Base-by-base conservation (phyloP, 169 alveolate species). In the Cryptosporidium baileyi region DNA sequence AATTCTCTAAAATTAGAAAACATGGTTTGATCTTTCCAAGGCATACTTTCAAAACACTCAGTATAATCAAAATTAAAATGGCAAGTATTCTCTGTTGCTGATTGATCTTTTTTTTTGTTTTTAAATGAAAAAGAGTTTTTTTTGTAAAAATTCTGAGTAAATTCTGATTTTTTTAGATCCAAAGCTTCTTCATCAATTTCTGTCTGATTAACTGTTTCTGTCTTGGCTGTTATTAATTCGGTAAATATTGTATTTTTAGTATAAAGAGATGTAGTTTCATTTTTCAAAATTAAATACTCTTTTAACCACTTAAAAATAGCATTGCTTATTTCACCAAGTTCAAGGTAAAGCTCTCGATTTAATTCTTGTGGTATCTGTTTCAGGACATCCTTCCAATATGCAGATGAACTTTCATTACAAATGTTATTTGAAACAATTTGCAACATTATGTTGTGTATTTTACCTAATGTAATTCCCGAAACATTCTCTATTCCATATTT, bases 21-120 rank as follows among this genome's bases (percentile, higher is more conserved):
- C 85, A 74, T 54, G 5, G 85, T 74, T 57, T 74, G 85, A 28
- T 32, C 61, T 74, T 57, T 74, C 85, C 85, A 74, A 54, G 65
- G 85, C 3, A 57, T 15, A 19, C 74, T 74, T 52, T 74, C 85
- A 36, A 54, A 36, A 24, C 57, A 74, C n/a, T 74, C 85, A 54
- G 3, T 11, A 22, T 65, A 45, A 2, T 49, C 61, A 65, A 8
- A n/a, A 13, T 26, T 17, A n/a, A 9, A 17, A 30, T 47, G 11
- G 34, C 51, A 8, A 3, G 24, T n/a, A 62, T 38, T 62, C 2
- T 62, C 36, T 3, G 9, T 30, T 24, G 43, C 81, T 15, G 61
- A 13, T 3, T 30, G 13, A 24, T 45, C 34, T n/a, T 65, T 13
- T 47, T 30, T 32, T 47, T 28, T 17, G 9, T 34, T 62, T 44